These are phyloP conservation scores for Pichia sp. DNA, from an alignment of 1,139 yeast genomes.

Conservation along the genomic window DNA sequence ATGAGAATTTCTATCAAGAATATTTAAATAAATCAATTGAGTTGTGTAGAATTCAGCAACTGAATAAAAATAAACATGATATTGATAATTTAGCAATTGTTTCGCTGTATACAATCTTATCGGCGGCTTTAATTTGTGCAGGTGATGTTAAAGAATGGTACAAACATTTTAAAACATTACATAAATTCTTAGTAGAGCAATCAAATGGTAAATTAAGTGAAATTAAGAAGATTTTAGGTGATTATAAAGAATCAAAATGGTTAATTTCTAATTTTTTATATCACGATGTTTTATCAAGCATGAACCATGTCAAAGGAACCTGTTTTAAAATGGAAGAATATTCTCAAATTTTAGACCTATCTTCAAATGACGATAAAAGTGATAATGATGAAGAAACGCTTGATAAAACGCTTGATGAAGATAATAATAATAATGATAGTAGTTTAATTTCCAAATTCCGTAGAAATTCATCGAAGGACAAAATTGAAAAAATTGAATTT, in stretches of 20 bases:
- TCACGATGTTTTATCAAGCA: conserved; percentile 37
- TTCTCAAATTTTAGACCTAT: conserved; percentile 22
- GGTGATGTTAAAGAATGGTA: conserved; percentile 41
- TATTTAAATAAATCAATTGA: conserved; percentile 15
- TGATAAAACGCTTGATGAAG: too few relatives aligned
- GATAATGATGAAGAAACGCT: too few relatives aligned
- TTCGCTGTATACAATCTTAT: conserved; percentile 19
- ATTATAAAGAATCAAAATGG: conserved; percentile 38
- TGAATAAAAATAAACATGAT: conserved; percentile 11
- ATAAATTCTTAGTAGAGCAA: conserved; percentile 35
- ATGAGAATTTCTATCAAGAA: conserved; percentile 3
- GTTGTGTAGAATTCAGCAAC: conserved; percentile 6
- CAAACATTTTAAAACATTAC: conserved; percentile 34
- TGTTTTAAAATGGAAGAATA: conserved; percentile 32
- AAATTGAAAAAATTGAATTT: conserved; percentile 25
- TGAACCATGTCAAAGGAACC: conserved; percentile 33
- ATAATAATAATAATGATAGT: too few relatives aligned
- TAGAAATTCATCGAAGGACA: conserved; percentile 15
- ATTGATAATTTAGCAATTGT: conserved; percentile 16
- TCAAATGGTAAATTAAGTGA: conserved; percentile 30
- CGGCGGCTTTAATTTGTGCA: conserved; percentile 32
- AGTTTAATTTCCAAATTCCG: not conserved
- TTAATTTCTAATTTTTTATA: conserved; percentile 36
- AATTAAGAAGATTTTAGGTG: conserved; percentile 28
- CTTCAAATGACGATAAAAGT: not conserved